Evolutionary conservation across 2,329 filamentous ascomycete species (phyloP), one percentile per base, ranked within the genome.

Genomic region (Hypoxylon sp.): DNA sequence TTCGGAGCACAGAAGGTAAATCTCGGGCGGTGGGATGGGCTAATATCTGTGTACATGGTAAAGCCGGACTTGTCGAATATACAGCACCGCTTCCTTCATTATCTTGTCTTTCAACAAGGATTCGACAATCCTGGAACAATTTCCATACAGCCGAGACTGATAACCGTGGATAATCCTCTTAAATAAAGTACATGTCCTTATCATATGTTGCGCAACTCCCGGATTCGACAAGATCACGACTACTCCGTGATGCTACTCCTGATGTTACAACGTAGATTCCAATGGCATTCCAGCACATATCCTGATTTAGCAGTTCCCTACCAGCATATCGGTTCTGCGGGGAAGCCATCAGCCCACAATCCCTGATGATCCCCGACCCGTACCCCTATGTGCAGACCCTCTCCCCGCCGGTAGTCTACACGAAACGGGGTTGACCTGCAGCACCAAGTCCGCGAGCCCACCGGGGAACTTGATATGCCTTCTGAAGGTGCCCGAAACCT

Each of bases 361-460:
- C 38, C 24, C 38, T 51, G 54, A 37, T 27, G 42, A 57, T 57
- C 48, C 26, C 37, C 42, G 42, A 57, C 52, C 54, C 42, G 13
- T 52, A 23, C 48, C 40, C 37, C 20, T 45, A 37, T n/a, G n/a
- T n/a, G n/a, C 27, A 24, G 11, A 31, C 21, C 31, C 27, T 21
- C 29, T 46, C 33, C 48, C 54, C 40, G 37, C n/a, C 18, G 31
- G 5, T 18, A 24, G 47, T 37, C 49, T 56, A 40, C 24, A 41
- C 41, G 47, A 56, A 51, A 56, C 53, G 11, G 20, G 11, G 41
- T 47, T 51, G 51, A 15, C 5, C 27, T 24, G 20, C 15, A 15
- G 20, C 26, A 24, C 18, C 17, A 13, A 43, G 40, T 20, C 40
- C 40, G 46, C 53, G 23, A 46, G 31, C 24, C 53, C 46, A 50